Base-by-base conservation (phyloP, 1,139 yeast species). In the Dujonia santamariae region DNA sequence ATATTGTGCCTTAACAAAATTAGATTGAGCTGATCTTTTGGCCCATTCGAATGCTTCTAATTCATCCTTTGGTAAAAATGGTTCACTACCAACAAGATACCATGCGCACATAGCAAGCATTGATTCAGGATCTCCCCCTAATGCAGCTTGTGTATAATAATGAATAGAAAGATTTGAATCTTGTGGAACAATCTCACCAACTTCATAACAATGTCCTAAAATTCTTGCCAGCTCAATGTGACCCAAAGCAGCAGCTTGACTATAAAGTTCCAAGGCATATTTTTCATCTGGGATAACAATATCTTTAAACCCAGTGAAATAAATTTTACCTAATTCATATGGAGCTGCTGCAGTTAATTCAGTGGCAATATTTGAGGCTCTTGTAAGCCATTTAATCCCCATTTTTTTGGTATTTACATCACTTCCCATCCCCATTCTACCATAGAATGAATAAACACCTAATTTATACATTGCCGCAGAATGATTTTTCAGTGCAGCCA, bases 91-190 rank as follows among this genome's bases (percentile, higher is more conserved):
- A 22, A 87, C 84, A 56, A 90, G 69, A 56, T 88, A 92, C 97
- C 97, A 92, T 2, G 97, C 97, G 58, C 97, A 88, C 70, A 92
- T 72, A 3, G 96, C 90, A 50, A 90, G 68, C 96, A 90, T 92
- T 12, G 96, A 83, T 35, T 76, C 80, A 2, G 95, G 77, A 56
- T 92, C 95, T 4, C 96, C 96, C 2, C 84, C 83, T 30, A 82
- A 59, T 0, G 97, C 96, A 0, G 96, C 96, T 46, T 85, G 81
- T 0, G 96, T 88, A 56, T 87, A 92, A 55, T 90, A 92, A 56
- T 92, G 97, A 32, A 92, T 86, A 1, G 95, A 83, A 36, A 92
- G 68, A 45, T 86, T 85, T 1, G 92, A 72, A 55, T 92, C 96
- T 46, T 80, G 85, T 1, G 88, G 85, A 12, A 92, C 82, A 17